Base-by-base conservation (phyloP, 1,284 basidiomycete genomes). In the Puccinia hordei region DNA sequence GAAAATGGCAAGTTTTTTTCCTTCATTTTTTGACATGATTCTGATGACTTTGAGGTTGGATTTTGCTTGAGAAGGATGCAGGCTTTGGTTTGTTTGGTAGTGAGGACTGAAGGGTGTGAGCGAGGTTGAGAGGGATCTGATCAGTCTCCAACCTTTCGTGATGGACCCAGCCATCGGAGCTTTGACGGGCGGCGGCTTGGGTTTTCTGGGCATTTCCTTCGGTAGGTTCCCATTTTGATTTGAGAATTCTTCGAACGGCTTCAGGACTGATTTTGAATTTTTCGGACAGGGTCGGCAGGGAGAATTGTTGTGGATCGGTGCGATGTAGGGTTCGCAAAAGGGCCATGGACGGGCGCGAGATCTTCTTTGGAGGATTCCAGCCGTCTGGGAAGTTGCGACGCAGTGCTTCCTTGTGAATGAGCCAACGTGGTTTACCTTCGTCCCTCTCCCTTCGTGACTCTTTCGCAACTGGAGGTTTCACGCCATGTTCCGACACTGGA, bases 341-440 rank as follows among this genome's bases (percentile, higher is more conserved):
- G 80, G 92, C 91, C 94, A 97, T 97, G 41, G 93, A 93, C 81
- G 93, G 91, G 81, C 92, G 90, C n/a, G 93, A 94, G 76, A 97
- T 86, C 85, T 93, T 94, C 83, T 91, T 91, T 66, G 92, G 92
- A 10, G 94, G 94, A 72, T 88, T 87, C 94, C 95, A 97, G 41
- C 92, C 92, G 12, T 88, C 87, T 19, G 92, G 92, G 84, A 92
- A 93, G 9, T 86, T 84, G 82, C 88, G 87, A 82, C 89, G 89
- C 83, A 93, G 87, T 8, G 87, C 85, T 66, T 87, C 85, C 41
- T 89, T 88, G 85, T 93, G 91, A n/a, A 53, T 61, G 41, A 79
- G 22, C 79, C 79, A 81, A 15, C 57, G 51, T 63, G 79, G 79
- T 27, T 81, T 81, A 17, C 59, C 72, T 17, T 73, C 17, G n/a